These are phyloP conservation scores for Salix udensis DNA, from an alignment of 345 rosid genomes.

Conservation along the genomic window DNA sequence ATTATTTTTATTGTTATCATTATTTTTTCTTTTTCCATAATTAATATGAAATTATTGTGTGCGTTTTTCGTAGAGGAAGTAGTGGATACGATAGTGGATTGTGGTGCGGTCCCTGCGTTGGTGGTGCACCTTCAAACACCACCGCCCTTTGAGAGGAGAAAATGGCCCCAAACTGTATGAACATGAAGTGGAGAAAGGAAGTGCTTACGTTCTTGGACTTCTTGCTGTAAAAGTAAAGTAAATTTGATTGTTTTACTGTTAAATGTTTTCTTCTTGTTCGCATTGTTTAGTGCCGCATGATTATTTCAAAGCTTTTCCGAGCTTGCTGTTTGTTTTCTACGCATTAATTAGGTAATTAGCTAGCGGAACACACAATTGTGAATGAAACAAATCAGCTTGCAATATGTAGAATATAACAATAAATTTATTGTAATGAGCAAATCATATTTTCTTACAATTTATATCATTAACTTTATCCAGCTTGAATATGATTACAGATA, in stretches of 20 bases:
- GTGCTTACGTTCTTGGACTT: conserved; percentile 58
- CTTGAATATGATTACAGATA: not conserved
- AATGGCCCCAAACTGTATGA: conserved; percentile 19
- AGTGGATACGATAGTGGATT: conserved; percentile 50
- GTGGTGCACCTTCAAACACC: conserved; percentile 46
- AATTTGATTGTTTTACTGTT: not conserved
- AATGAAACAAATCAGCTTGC: no score
- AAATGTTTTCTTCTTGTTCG: not conserved
- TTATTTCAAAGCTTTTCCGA: not conserved
- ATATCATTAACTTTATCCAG: not conserved
- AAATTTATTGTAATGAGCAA: not conserved
- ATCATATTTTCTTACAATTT: not conserved
- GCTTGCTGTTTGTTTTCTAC: not conserved
- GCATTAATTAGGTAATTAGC: not conserved
- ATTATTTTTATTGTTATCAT: not conserved
- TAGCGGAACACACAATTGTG: no score
- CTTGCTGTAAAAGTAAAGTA: conserved; percentile 54
- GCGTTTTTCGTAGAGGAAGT: conserved; percentile 39
- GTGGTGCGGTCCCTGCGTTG: conserved; percentile 60
- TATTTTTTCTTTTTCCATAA: not conserved
- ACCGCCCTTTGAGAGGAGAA: conserved; percentile 2
- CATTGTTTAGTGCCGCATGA: not conserved
- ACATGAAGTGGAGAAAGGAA: conserved; percentile 55
- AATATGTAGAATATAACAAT: not conserved
- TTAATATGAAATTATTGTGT: conserved; percentile 5